These are phyloP conservation scores for Wickerhamiella nectarea DNA, from an alignment of 805 yeast species.

Conservation along the genomic window DNA sequence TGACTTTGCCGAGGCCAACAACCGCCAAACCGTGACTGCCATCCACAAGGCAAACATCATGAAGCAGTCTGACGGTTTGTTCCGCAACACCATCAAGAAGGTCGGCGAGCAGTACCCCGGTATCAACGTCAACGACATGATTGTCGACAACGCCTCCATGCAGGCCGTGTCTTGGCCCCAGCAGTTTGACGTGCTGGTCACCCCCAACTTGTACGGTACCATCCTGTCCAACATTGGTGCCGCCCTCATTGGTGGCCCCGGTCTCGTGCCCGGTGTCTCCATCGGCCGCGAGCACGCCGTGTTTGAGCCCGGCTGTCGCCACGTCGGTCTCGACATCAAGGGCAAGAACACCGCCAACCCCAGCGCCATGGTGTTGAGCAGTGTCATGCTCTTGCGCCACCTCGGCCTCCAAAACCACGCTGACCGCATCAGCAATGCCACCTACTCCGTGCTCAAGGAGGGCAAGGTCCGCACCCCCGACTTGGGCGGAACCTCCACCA, in stretches of 20 bases:
- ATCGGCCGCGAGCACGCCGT: slow-evolving; percentile 96
- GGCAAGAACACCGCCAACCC: slow-evolving; percentile 96
- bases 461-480: slow-evolving; percentile 78
- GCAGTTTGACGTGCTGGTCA: slow-evolving; percentile 94
- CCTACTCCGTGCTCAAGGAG: slow-evolving; percentile 78
- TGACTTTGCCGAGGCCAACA: slow-evolving; percentile 85
- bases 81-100: slow-evolving; percentile 84
- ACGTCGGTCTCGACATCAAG: slow-evolving; percentile 92
- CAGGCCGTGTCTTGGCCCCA: slow-evolving; percentile 97
- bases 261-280: slow-evolving; percentile 96
- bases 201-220: slow-evolving; percentile 97
- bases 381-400: slow-evolving; percentile 87
- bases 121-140: slow-evolving; percentile 75
- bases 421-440: slow-evolving; percentile 76
- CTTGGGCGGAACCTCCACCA: slow-evolving; percentile 79
- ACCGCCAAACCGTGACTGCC: slow-evolving; percentile 86
- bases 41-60: slow-evolving; percentile 98
- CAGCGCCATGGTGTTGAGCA: slow-evolving; percentile 88
- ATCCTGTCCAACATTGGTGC: slow-evolving; percentile 97
- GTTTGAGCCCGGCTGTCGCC: slow-evolving; percentile 99
- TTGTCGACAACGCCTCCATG: slow-evolving; percentile 98
- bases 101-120: slow-evolving; percentile 77
- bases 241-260: slow-evolving; percentile 94
- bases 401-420: slow-evolving; percentile 78
- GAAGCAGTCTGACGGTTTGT: slow-evolving; percentile 97